Percentiles rank a stretch among this genome's conserved stretches.
Evolutionary conservation across 495 filamentous ascomycete species (phyloP).

Genomic region (Rusavskia elegans): DNA sequence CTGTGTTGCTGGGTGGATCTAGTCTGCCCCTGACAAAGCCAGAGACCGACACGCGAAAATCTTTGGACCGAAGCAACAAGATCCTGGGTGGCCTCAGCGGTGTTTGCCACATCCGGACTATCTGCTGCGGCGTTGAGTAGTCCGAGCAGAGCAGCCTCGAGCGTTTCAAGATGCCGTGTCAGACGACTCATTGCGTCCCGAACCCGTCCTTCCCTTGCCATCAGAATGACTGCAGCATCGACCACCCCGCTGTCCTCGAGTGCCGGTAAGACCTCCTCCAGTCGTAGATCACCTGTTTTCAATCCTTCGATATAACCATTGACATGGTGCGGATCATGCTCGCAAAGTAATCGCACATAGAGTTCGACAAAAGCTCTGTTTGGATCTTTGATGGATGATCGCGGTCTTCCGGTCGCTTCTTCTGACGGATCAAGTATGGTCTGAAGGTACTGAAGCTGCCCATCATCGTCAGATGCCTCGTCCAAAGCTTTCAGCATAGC

Average conservation of each 20-base stretch:
- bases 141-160: conserved; percentile 65
- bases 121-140: conserved; percentile 42
- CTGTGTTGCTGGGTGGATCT: conserved; percentile 35
- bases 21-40: conserved; percentile 86
- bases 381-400: conserved; percentile 20
- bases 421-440: conserved; percentile 57
- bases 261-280: conserved; percentile 67
- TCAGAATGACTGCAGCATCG: conserved; percentile 81
- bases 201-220: conserved; percentile 80
- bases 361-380: conserved; percentile 48
- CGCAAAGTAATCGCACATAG: conserved; percentile 84
- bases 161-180: conserved; percentile 55
- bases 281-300: conserved; percentile 61
- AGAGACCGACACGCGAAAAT: conserved; percentile 79
- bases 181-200: conserved; percentile 72
- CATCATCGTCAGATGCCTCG: conserved; percentile 31
- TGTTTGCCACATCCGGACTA: conserved; percentile 36
- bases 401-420: conserved; percentile 23
- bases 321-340: conserved; percentile 66
- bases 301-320: conserved; percentile 69
- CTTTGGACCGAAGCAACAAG: conserved; percentile 68
- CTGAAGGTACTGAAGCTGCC: conserved; percentile 64
- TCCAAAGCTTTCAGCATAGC: conserved; percentile 48
- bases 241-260: conserved; percentile 83
- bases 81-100: conserved; percentile 35